These are phyloP conservation scores for Xylaria palmicola DNA, from an alignment of 495 filamentous ascomycete species.

Conservation along the genomic window DNA sequence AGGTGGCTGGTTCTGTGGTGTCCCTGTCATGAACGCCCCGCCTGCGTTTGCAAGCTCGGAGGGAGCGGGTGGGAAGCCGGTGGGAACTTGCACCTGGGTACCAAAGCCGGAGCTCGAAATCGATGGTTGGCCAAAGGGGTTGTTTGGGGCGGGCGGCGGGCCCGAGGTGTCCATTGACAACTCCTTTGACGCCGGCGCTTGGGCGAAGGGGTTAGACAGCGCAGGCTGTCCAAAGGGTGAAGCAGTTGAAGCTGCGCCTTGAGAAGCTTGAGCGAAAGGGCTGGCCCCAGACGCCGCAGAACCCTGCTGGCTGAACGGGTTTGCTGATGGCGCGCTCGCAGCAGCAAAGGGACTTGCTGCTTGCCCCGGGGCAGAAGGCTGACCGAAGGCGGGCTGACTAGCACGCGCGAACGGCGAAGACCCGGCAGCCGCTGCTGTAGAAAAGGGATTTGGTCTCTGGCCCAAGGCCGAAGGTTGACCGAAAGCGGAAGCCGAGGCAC, in stretches of 20 bases:
- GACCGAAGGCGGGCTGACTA: constrained; percentile 26
- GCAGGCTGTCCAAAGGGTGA: constrained; percentile 39
- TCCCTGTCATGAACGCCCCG: neutral
- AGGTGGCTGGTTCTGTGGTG: constrained; percentile 12
- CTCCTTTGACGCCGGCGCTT: constrained; percentile 9
- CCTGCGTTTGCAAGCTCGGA: neutral
- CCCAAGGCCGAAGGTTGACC: constrained; percentile 38
- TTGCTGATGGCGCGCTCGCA: constrained; percentile 14
- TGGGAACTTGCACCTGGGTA: neutral
- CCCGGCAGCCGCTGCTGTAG: constrained; percentile 15
- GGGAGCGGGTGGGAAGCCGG: no score
- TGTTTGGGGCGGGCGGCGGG: constrained; percentile 13
- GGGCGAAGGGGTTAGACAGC: constrained; percentile 26
- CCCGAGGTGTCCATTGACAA: constrained; percentile 28
- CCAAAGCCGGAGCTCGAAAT: neutral
- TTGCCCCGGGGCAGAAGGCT: constrained; percentile 32
- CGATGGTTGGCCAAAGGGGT: constrained; percentile 24
- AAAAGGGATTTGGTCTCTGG: constrained; percentile 41
- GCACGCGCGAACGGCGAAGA: constrained; percentile 8
- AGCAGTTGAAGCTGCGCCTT: constrained; percentile 19
- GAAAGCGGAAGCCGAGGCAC: constrained; percentile 29
- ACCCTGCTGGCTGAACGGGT: constrained; percentile 23
- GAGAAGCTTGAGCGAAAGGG: constrained; percentile 20
- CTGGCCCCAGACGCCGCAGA: constrained; percentile 13
- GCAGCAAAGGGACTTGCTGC: constrained; percentile 26